Base-by-base conservation (phyloP, 331 rosid species). In the Spiraea crenata region DNA sequence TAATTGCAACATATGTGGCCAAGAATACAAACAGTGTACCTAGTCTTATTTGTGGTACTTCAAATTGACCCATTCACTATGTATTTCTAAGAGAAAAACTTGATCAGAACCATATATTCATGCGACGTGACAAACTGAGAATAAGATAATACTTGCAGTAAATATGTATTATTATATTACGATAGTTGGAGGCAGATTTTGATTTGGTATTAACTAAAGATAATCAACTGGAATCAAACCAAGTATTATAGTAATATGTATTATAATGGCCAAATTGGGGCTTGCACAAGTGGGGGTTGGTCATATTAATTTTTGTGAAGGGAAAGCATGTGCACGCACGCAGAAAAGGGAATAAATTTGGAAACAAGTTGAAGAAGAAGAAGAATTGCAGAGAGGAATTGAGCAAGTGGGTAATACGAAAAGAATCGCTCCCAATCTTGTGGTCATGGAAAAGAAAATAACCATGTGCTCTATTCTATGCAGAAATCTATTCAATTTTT, bases 281-380 rank as follows among this genome's bases (percentile, higher is more conserved):
- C 19, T 34, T 58, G 63, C 44, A 35, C 63, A 58, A 58, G 63
- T 8, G 44, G 48, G 1, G 4, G 44, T 3, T 58, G 11, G 19
- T 35, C n/a, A 12, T 58, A 35, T 6, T 57, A n/a, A n/a, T n/a
- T n/a, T 57, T 58, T 35, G 6, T 3, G 3, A 3, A 45, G 3
- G 40, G 57, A 39, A 74, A 42, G 78, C 78, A 74, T 45, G 78
- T 63, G 70, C 77, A 40, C 7, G 47, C 52, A 52, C 72, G 72
- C 78, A 65, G 14, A 63, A 50, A 41, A 41, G 59, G 11, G 45
- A 71, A 37, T 39, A 48, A 12, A 50, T 50, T 49, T 45, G 9
- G 42, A 35, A 31, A 20, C 69, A 45, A 46, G 69, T 64, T 45
- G 54, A 45, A 20, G 68, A 19, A 44, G 44, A 47, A 50, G 39